These are phyloP conservation scores for Coprinellus micaceus DNA, from an alignment of 768 basidiomycete genomes.

Conservation along the genomic window DNA sequence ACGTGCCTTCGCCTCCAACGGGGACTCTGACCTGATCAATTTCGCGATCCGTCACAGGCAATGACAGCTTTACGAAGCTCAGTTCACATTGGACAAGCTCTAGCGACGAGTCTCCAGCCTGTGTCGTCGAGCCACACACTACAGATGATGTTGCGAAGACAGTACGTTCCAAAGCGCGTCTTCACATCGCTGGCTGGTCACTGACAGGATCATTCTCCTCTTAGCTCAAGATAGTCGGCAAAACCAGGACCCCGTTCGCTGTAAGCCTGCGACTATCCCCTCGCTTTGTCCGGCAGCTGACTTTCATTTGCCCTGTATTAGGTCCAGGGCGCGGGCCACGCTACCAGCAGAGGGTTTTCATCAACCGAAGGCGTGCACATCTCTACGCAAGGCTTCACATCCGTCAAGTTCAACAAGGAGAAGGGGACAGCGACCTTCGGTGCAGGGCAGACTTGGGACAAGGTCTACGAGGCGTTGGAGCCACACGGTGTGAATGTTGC, in stretches of 20 bases:
- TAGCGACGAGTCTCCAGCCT: slow-evolving; percentile 42
- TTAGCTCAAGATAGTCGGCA: slow-evolving; percentile 47
- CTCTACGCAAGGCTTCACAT: slow-evolving; percentile 36
- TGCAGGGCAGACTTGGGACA: slow-evolving; percentile 45
- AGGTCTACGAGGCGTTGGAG: slow-evolving; percentile 42
- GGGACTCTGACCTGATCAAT: too few relatives aligned
- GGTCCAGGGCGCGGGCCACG: slow-evolving; percentile 52
- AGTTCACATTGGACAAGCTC: slow-evolving; percentile 47
- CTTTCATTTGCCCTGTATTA: too few relatives aligned
- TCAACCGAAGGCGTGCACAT: slow-evolving; percentile 52
- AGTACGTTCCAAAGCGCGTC: slow-evolving; percentile 31
- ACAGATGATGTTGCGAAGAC: slow-evolving; percentile 47
- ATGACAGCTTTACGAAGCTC: background rate
- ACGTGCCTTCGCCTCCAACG: background rate
- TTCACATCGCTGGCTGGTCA: background rate
- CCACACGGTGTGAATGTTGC: slow-evolving; percentile 42
- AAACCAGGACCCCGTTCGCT: slow-evolving; percentile 48
- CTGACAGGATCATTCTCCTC: background rate
- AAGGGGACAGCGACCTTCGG: slow-evolving; percentile 29
- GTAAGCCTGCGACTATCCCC: slow-evolving; percentile 26
- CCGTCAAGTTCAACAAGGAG: slow-evolving; percentile 29
- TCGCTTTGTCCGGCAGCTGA: background rate
- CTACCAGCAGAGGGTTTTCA: slow-evolving; percentile 43
- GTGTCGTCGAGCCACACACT: slow-evolving; percentile 58
- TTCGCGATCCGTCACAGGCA: too few relatives aligned